Base-by-base conservation (phyloP, 345 rosid genomes). In the Brassica nigra region DNA sequence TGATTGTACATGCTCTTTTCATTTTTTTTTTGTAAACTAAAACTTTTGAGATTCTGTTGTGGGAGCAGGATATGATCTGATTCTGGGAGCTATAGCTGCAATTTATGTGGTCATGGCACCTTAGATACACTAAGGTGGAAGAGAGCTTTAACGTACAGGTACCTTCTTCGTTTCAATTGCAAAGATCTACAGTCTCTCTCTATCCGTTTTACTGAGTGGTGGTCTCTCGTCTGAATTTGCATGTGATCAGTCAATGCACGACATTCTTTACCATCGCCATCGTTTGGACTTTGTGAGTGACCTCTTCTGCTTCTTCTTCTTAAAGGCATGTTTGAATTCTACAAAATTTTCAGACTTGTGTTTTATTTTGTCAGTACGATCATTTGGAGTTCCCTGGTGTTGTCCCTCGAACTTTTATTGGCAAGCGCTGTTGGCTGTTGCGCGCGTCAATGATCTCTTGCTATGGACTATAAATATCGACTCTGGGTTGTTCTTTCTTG, bases 131-230 rank as follows among this genome's bases (percentile, higher is more conserved):
- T 31, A 95, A 92, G 86, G 98, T 95, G 49, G 99, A 95, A 85
- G 99, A 95, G 82, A 92, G 99, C 91, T 95, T 95, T 85, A 92
- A 91, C 73, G 66, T 95, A 70, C 99, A 95, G 95, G 97, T 89
- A 18, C 52, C 44, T 44, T 62, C 14, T 16, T 31, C 30, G 1
- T 31, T 44, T 55, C 42, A n/a, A 14, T 27, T 58, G 33, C 15
- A 6, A 37, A 49, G 16, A 49, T 49, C 58, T 52, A 15, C 8
- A 52, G 6, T 63, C 36, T 29, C 76, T 27, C 11, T 9, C 28
- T 52, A 23, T 23, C 6, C 37, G 20, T n/a, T 63, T 55, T 37
- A n/a, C 61, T 49, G 42, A 6, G 3, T 59, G 63, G 3, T 47
- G 1, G 3, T 44, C 10, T 16, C 61, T 55, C 33, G 20, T 9